Conservation (phyloP, 2,329 filamentous ascomycete species). For the Epichloe sylvatica region DNA sequence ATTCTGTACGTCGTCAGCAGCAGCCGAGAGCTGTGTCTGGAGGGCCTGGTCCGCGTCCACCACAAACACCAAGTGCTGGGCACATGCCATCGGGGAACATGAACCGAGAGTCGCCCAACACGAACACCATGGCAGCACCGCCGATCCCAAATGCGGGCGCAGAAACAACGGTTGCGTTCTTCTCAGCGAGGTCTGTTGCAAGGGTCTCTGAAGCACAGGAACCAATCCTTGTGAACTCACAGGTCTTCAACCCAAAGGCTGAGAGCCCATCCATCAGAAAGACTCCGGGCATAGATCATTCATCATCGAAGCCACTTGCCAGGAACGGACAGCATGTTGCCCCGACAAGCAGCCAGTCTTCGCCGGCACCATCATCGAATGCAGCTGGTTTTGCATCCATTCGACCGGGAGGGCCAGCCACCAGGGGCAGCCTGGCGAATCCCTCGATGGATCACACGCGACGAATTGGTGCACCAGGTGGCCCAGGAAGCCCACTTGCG, state of each 20-base stretch:
- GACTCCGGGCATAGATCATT: conserved; percentile 77
- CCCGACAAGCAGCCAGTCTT: conserved; percentile 20
- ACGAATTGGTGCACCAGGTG: conserved; percentile 45
- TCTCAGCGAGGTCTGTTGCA: conserved; percentile 6
- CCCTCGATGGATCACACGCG: conserved; percentile 39
- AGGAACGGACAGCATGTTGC: conserved; percentile 40
- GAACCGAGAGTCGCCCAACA: conserved; percentile 11
- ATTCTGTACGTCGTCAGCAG: conserved; percentile 4
- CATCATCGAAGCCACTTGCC: conserved; percentile 57
- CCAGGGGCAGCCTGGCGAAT: conserved; percentile 33
- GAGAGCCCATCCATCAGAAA: conserved; percentile 79
- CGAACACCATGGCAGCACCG: conserved; percentile 28
- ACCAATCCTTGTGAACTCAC: conserved; percentile 10
- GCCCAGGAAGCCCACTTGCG: conserved; percentile 38
- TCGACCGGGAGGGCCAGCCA: conserved; percentile 14
- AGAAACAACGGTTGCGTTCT: conserved; percentile 5
- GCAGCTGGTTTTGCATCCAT: conserved; percentile 17
- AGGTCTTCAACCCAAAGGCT: conserved; percentile 57
- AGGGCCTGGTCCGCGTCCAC: conserved; percentile 11
- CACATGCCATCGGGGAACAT: conserved; percentile 9
- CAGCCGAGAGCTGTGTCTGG: conserved; percentile 9
- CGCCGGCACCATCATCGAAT: conserved; percentile 11
- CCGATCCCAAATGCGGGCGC: conserved; percentile 22
- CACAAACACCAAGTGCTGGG: conserved; percentile 22
- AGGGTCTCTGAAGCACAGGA: conserved; percentile 25